Conservation (phyloP, 495 filamentous ascomycete species). For the Neurospora tetrasperma region DNA sequence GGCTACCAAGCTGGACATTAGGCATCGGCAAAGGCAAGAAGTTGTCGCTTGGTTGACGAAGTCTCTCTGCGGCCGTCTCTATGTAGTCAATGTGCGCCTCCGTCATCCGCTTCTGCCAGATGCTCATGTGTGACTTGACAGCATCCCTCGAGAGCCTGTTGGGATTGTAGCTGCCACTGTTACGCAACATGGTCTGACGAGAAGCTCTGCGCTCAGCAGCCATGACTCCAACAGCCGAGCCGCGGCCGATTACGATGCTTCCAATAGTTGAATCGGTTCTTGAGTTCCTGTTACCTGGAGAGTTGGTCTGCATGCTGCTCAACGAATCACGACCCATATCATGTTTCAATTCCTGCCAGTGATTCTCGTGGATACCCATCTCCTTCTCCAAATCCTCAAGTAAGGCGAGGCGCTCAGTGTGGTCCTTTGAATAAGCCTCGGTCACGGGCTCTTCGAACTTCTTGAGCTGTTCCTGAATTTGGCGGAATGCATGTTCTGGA, state of each 20-base stretch:
- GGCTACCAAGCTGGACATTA: constrained; percentile 33
- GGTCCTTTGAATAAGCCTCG: constrained; percentile 19
- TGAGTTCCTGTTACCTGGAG: constrained; percentile 16
- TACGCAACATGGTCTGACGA: constrained; percentile 20
- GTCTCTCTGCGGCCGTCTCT: constrained; percentile 28
- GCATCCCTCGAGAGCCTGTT: constrained; percentile 6
- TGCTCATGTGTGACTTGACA: constrained; percentile 12
- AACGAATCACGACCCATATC: constrained; percentile 38
- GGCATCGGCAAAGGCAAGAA: constrained; percentile 29
- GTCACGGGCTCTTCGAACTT: constrained; percentile 28
- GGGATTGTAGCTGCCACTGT: constrained; percentile 16
- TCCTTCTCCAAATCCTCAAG: constrained; percentile 44
- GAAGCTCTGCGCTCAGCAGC: constrained; percentile 27
- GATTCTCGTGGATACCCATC: constrained; percentile 40
- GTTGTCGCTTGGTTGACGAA: constrained; percentile 27
- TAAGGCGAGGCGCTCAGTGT: constrained; percentile 29
- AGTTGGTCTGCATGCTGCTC: constrained; percentile 30
- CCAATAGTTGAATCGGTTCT: constrained; percentile 16
- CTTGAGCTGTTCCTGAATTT: constrained; percentile 41
- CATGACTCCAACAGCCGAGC: constrained; percentile 17
- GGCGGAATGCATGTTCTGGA: constrained; percentile 34
- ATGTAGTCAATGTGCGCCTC: constrained; percentile 37
- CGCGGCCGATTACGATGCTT: constrained; percentile 5
- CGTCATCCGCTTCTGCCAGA: constrained; percentile 24
- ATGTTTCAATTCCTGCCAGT: constrained; percentile 41